Evolutionary conservation across 2,329 filamentous ascomycete genomes (phyloP).

Genomic region (Rhynchosporium agropyri): DNA sequence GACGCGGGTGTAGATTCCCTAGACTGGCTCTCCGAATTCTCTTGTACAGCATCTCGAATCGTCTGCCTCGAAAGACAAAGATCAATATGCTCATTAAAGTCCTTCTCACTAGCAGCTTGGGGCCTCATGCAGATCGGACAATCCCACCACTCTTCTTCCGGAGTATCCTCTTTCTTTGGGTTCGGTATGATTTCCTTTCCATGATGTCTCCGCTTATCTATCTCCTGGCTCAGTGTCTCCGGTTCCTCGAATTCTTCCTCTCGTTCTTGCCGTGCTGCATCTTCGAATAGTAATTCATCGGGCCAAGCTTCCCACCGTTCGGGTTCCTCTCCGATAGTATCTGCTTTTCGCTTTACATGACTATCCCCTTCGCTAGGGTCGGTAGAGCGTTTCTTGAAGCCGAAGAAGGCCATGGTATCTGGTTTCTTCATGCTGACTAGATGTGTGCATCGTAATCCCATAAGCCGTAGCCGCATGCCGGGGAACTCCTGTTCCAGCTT

Average conservation of each 20-base stretch:
- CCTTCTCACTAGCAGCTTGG: constrained; percentile 72
- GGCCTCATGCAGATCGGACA: constrained; percentile 86
- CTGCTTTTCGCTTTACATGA: constrained; percentile 45
- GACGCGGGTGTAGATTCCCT: constrained; percentile 25
- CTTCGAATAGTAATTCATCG: constrained; percentile 63
- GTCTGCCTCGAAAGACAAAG: constrained; percentile 83
- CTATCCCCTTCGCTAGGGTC: constrained; percentile 25
- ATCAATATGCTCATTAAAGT: constrained; percentile 92
- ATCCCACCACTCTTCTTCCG: constrained; percentile 64
- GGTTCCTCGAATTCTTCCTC: constrained; percentile 63
- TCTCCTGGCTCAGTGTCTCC: constrained; percentile 60
- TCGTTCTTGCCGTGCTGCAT: constrained; percentile 60
- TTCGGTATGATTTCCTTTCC: constrained; percentile 57
- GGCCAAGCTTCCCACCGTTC: constrained; percentile 69
- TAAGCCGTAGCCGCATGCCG: constrained; percentile 75
- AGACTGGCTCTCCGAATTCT: constrained; percentile 35
- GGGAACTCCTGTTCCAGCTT: constrained; percentile 86
- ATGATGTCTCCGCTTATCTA: constrained; percentile 45
- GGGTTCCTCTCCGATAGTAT: constrained; percentile 47
- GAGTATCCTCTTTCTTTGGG: constrained; percentile 40
- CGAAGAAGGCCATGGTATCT: constrained; percentile 79
- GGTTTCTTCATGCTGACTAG: constrained; percentile 83
- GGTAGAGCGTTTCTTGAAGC: constrained; percentile 50
- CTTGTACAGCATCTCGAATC: constrained; percentile 80
- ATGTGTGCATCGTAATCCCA: constrained; percentile 88